phyloP scores from a whole-genome alignment of 2,329 filamentous ascomycete species.

The Hypoxylon sp. region DNA sequence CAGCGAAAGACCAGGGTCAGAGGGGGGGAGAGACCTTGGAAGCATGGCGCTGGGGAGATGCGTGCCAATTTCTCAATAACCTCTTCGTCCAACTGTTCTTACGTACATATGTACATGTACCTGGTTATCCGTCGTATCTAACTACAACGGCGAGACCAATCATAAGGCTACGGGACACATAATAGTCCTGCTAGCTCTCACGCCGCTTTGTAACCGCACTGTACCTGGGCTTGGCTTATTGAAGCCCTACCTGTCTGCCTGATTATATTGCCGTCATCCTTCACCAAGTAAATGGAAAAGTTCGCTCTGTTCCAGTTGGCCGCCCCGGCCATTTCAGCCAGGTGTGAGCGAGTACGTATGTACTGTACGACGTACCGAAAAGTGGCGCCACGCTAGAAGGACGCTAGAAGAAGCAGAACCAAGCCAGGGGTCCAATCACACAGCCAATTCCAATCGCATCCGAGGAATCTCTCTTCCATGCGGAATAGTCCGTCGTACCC shows the following conservation, averaged over 20 bases:
- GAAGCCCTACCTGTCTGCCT: conserved; percentile 38
- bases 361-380: conserved; percentile 31
- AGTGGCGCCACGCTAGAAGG: conserved; percentile 54
- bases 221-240: conserved; percentile 25
- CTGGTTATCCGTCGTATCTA: conserved; percentile 22
- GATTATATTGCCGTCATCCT: conserved; percentile 36
- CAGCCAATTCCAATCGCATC: conserved; percentile 29
- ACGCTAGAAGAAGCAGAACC: conserved; percentile 53
- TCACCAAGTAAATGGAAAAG: conserved; percentile 18
- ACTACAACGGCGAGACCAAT: conserved; percentile 23
- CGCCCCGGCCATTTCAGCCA: conserved; percentile 37
- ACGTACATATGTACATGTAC: conserved; percentile 37
- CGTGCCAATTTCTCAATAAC: conserved; percentile 15
- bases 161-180: conserved; percentile 18
- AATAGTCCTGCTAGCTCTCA: conserved; percentile 22
- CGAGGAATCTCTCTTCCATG: conserved; percentile 44
- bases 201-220: conserved; percentile 34
- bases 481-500: conserved; percentile 39
- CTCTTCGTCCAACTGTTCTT: conserved; percentile 22
- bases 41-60: conserved; percentile 33
- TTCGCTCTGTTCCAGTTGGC: conserved; percentile 14
- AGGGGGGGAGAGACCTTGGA: conserved; percentile 17
- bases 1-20: conserved; percentile 14
- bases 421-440: conserved; percentile 45
- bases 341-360: conserved; percentile 26